Conservation (phyloP, 176 grass and related monocot genomes). For the Microstegium vimineum region DNA sequence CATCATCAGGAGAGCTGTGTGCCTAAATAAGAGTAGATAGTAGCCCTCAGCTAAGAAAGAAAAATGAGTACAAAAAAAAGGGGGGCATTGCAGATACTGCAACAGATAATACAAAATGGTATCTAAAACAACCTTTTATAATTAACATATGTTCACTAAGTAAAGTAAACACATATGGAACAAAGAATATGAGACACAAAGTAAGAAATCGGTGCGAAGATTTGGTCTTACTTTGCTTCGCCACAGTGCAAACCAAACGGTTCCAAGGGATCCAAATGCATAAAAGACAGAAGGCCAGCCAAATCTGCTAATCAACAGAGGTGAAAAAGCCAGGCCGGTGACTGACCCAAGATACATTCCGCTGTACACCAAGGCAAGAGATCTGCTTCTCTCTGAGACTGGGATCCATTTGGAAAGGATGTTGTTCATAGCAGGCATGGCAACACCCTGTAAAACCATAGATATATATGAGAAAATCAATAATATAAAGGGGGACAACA, state of each 20-base stretch:
- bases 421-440: slow-evolving; percentile 98
- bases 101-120: not conserved
- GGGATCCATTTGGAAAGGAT: slow-evolving; percentile 96
- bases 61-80: slow-evolving; percentile 1
- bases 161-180: not conserved
- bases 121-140: slow-evolving; percentile 2
- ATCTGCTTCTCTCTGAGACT: slow-evolving; percentile 96
- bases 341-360: slow-evolving; percentile 99
- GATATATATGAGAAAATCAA: not conserved
- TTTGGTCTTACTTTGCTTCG: slow-evolving; percentile 53
- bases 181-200: not conserved
- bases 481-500: not conserved
- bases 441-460: slow-evolving; percentile 73
- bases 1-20: slow-evolving; percentile 77
- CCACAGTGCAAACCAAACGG: slow-evolving; percentile 83
- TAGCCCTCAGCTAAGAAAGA: not conserved
- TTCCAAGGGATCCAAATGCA: slow-evolving; percentile 88
- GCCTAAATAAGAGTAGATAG: slow-evolving; percentile 50
- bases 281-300: slow-evolving; percentile 98
- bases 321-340: slow-evolving; percentile 82
- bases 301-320: slow-evolving; percentile 85
- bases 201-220: not conserved
- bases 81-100: not conserved
- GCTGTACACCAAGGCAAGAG: slow-evolving; percentile 88
- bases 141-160: not conserved